phyloP scores from a whole-genome alignment of 2,329 filamentous ascomycete species.

The Orbilia javanica region DNA sequence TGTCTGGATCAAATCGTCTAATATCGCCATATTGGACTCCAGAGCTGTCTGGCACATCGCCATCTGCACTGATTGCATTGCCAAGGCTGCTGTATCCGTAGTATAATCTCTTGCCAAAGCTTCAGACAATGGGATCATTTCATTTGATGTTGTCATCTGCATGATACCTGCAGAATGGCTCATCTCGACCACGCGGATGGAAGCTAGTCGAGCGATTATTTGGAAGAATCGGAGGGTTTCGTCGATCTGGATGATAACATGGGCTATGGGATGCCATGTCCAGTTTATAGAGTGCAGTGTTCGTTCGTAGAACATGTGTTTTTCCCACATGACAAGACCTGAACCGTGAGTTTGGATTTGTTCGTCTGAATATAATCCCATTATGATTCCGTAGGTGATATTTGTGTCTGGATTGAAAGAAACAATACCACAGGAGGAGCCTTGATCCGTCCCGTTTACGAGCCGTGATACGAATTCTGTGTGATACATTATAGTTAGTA shows the following conservation, averaged over 20 bases:
- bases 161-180: constrained; percentile 30
- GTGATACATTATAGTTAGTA: background rate
- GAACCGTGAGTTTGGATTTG: constrained; percentile 18
- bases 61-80: constrained; percentile 28
- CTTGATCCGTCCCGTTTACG: constrained; percentile 25
- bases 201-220: constrained; percentile 28
- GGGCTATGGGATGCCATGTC: constrained; percentile 35
- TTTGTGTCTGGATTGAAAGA: constrained; percentile 26
- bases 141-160: constrained; percentile 28
- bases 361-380: constrained; percentile 34
- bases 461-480: constrained; percentile 32
- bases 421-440: constrained; percentile 20
- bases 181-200: constrained; percentile 31
- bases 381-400: constrained; percentile 30
- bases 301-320: constrained; percentile 36
- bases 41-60: constrained; percentile 24
- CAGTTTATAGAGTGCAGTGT: constrained; percentile 13
- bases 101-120: constrained; percentile 41
- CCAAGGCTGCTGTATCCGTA: constrained; percentile 21
- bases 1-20: constrained; percentile 21
- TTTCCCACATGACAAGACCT: constrained; percentile 31
- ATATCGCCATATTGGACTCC: constrained; percentile 33
- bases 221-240: constrained; percentile 39
- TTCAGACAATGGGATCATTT: constrained; percentile 29
- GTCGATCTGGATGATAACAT: constrained; percentile 27